Percentiles rank a stretch among this genome's conserved stretches.
Conservation (phyloP, 768 basidiomycete species). For the Cytidiella melzeri region DNA sequence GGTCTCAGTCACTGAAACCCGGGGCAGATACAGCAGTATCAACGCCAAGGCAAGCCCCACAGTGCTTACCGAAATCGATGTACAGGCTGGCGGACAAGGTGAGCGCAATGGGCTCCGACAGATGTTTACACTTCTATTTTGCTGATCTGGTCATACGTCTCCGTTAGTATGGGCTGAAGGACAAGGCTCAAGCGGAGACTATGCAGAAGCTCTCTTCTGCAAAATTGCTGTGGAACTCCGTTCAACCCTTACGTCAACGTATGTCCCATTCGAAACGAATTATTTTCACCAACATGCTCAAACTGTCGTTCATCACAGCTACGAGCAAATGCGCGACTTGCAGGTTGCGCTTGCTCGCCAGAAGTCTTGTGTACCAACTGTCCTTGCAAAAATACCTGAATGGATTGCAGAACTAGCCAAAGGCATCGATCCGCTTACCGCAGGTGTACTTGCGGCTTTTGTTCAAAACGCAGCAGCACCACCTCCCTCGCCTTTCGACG, state of each 20-base stretch:
- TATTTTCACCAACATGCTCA: not conserved
- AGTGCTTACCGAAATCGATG: conserved; percentile 39
- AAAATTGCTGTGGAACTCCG: conserved; percentile 20
- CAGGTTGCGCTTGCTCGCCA: no score
- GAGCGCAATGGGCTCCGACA: no score
- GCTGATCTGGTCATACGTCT: not conserved
- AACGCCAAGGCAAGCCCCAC: no score
- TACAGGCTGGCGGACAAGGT: conserved; percentile 38
- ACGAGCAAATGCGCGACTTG: conserved; percentile 1
- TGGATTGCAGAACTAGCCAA: not conserved
- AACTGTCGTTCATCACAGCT: not conserved
- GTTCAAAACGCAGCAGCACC: not conserved
- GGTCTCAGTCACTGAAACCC: conserved; percentile 3
- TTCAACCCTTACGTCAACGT: conserved; percentile 15
- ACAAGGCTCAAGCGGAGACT: conserved; percentile 12
- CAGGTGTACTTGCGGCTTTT: not conserved
- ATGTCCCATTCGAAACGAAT: not conserved
- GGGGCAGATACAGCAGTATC: no score
- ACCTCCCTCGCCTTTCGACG: not conserved
- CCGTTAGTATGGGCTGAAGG: conserved; percentile 4
- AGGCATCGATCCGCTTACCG: not conserved
- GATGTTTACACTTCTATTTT: not conserved
- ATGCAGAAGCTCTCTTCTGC: conserved; percentile 8
- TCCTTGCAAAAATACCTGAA: not conserved
- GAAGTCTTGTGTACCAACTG: not conserved